These are phyloP conservation scores for Wallacemonas sp. DNA, from an alignment of 208 protist species.

Conservation along the genomic window DNA sequence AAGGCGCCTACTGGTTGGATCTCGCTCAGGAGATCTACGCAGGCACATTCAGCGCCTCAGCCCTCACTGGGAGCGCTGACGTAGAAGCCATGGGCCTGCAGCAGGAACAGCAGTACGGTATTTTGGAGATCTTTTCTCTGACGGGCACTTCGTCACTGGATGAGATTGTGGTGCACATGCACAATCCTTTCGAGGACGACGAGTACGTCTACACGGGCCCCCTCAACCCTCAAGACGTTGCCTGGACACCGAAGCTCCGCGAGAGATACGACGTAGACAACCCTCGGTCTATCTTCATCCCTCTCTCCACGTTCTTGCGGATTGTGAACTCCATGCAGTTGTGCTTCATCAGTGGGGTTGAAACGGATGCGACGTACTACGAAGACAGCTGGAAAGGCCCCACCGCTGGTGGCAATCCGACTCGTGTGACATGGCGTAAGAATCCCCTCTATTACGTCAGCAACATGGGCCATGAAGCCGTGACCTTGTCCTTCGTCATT, in stretches of 20 bases:
- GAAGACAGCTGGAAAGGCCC: constrained; percentile 70
- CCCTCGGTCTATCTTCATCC: constrained; percentile 36
- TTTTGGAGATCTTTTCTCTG: constrained; percentile 79
- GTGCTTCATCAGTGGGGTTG: constrained; percentile 35
- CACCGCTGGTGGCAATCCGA: constrained; percentile 74
- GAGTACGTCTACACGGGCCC: constrained; percentile 55
- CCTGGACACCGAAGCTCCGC: constrained; percentile 38
- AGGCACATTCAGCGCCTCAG: constrained; percentile 51
- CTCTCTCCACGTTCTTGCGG: constrained; percentile 30
- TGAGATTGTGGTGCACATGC: constrained; percentile 66
- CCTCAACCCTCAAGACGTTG: constrained; percentile 41
- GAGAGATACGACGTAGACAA: constrained; percentile 40
- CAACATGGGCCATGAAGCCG: constrained; percentile 31
- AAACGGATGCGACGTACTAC: constrained; percentile 53
- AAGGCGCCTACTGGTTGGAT: constrained; percentile 60
- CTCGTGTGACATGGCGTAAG: constrained; percentile 60
- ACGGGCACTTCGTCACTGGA: constrained; percentile 53
- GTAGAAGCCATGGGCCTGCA: constrained; percentile 69
- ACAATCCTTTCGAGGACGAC: constrained; percentile 84
- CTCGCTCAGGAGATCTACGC: constrained; percentile 60
- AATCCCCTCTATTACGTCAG: constrained; percentile 68
- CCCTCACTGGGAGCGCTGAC: constrained; percentile 54
- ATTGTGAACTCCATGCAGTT: constrained; percentile 47
- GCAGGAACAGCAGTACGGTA: constrained; percentile 74
- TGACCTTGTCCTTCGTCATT: constrained; percentile 39